Evolutionary conservation across 2,329 filamentous ascomycete genomes (phyloP).

Genomic region (Scedosporium dehoogii): DNA sequence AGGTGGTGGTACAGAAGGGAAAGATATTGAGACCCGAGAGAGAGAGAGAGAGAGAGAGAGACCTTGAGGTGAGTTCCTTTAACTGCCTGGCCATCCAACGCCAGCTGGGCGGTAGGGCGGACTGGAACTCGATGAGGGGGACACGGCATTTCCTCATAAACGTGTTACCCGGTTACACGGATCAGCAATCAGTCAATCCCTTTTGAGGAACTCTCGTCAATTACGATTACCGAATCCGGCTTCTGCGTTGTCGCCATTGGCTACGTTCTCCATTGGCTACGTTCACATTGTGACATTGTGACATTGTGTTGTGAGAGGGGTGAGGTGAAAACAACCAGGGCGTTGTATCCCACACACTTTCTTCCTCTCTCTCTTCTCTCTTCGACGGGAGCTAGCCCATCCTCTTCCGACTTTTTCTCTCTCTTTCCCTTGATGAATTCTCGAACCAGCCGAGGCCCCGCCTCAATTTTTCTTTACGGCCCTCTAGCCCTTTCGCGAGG

Average conservation of each 20-base stretch:
- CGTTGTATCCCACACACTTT: neutral
- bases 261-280: neutral
- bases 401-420: neutral
- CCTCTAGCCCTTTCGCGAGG: conserved; percentile 10
- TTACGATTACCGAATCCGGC: neutral
- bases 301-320: neutral
- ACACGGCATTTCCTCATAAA: neutral
- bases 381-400: neutral
- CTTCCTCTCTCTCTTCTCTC: neutral
- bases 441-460: neutral
- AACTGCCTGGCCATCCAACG: too few species aligned
- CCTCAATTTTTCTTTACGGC: neutral
- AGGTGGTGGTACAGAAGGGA: neutral
- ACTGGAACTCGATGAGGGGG: neutral
- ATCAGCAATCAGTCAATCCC: neutral
- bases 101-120: too few species aligned
- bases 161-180: neutral
- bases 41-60: too few species aligned
- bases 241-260: neutral
- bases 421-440: neutral
- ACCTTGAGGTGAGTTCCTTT: too few species aligned
- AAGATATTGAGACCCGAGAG: neutral
- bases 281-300: too few species aligned
- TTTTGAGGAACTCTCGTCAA: neutral
- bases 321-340: neutral